Conservation (phyloP, 2,329 filamentous ascomycete species). For the Aspergillus quadrilineatus region DNA sequence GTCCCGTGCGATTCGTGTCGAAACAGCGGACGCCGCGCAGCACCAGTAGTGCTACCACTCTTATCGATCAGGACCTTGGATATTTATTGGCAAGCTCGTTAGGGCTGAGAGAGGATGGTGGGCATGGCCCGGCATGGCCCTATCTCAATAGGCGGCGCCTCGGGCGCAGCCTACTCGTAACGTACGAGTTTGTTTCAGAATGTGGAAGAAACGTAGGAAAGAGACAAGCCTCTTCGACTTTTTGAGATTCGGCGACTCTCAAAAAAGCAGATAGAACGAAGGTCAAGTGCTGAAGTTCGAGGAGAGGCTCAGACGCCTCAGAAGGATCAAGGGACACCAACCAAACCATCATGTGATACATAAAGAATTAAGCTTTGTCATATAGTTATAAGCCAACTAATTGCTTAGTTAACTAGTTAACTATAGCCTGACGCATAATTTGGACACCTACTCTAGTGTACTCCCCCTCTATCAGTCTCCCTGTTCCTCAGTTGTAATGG, state of each 20-base stretch:
- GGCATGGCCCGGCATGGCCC: not conserved
- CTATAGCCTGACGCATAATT: not conserved
- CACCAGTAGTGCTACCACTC: not conserved
- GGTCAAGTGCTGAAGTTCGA: not conserved
- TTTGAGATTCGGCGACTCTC: not conserved
- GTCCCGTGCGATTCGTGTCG: not conserved
- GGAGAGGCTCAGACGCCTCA: not conserved
- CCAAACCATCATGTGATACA: not conserved
- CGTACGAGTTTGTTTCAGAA: not conserved
- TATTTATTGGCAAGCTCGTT: constrained; percentile 3
- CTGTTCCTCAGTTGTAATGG: not conserved
- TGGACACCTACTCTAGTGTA: not conserved
- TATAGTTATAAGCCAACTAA: not conserved
- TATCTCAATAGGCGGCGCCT: not conserved
- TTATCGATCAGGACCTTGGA: not conserved
- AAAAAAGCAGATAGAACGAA: not conserved
- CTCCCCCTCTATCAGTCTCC: not conserved
- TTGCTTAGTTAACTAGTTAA: too few species aligned
- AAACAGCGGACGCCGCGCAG: not conserved
- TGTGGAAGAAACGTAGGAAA: not conserved
- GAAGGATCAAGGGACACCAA: not conserved
- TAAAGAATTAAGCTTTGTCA: not conserved
- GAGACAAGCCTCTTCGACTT: not conserved
- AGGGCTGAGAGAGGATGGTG: not conserved
- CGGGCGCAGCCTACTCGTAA: not conserved